phyloP scores from a whole-genome alignment of 148 eudicot genomes.

The Amaranthus palmeri region DNA sequence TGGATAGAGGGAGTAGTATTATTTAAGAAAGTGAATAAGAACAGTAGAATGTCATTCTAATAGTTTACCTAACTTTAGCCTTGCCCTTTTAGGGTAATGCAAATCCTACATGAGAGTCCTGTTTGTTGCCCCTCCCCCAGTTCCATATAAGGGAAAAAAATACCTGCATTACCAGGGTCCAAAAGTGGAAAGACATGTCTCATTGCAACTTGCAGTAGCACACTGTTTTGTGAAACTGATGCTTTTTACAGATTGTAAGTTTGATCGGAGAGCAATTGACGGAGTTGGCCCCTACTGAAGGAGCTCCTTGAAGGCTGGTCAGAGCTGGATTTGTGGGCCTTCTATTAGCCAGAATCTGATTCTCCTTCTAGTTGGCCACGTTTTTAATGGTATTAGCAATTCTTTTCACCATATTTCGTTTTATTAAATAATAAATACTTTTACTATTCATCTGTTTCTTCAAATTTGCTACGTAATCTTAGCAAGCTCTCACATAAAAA shows the following conservation, averaged over 20 bases:
- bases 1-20: too few relatives aligned
- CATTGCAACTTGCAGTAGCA: slow-evolving; percentile 5
- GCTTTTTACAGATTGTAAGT: not conserved
- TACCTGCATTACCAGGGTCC: not conserved
- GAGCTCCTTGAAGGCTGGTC: slow-evolving; percentile 15
- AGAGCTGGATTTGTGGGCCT: slow-evolving; percentile 10
- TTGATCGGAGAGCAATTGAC: slow-evolving; percentile 10
- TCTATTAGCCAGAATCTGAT: not conserved
- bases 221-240: not conserved
- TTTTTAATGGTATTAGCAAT: not conserved
- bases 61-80: not conserved
- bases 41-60: not conserved
- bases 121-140: not conserved
- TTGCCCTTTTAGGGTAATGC: slow-evolving; percentile 12
- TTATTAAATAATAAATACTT: not conserved
- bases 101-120: not conserved
- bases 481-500: too few relatives aligned
- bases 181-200: slow-evolving; percentile 14
- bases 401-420: too few relatives aligned
- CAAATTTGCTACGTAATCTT: too few relatives aligned
- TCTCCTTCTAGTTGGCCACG: too few relatives aligned
- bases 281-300: slow-evolving; percentile 33
- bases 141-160: not conserved
- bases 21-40: not conserved
- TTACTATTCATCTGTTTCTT: too few relatives aligned